Evolutionary conservation across 768 basidiomycete species (phyloP), one percentile per base, ranked within the genome.

Genomic region (Exsudoporus frostii): DNA sequence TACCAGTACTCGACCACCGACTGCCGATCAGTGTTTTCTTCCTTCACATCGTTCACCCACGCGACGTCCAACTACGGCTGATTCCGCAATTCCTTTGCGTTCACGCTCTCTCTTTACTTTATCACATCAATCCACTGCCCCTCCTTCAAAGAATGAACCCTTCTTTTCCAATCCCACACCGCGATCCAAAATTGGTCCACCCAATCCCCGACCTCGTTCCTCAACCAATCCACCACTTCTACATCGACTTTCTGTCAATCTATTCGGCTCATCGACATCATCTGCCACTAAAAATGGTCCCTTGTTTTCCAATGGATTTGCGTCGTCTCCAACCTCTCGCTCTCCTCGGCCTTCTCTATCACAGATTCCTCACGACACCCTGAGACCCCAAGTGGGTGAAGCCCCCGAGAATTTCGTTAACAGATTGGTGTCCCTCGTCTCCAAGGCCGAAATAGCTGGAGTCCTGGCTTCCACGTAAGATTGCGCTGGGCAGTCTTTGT

Each of bases 381-480:
- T 84, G 27, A 77, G 75, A 61, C 85, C 86, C 2, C 71, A 70
- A 33, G 72, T 77, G 34, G 81, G 79, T 32, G 92, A 96, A 69
- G 79, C 84, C 22, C 83, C 88, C 1, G 84, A 84, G 52, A 66
- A 71, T 2, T 98, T 90, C 71, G 68, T 97, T 29, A 65, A 71
- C 13, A 77, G 92, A 54, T 70, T 98, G 38, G 70, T 77, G 37
- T 71, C 79, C 17, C 78, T 79, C 32, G 83, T 92, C 10, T 83
- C 78, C 59, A 88, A 90, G 65, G 80, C 84, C 2, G 94, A 97
- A 62, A 75, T 98, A 37, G 88, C 89, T 1, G 79, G 80, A 20
- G 80, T 92, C 14, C 70, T 98, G 24, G 93, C 95, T 30, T 83
- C 89, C 15, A 90, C 83, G 94, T 94, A 70, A 60, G 58, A 50